A percentile compares a stretch with the other conserved stretches of the same genome.
phyloP scores from a whole-genome alignment of 225 moss, liverwort and hornwort species.

The Sphagnum tenellum region DNA sequence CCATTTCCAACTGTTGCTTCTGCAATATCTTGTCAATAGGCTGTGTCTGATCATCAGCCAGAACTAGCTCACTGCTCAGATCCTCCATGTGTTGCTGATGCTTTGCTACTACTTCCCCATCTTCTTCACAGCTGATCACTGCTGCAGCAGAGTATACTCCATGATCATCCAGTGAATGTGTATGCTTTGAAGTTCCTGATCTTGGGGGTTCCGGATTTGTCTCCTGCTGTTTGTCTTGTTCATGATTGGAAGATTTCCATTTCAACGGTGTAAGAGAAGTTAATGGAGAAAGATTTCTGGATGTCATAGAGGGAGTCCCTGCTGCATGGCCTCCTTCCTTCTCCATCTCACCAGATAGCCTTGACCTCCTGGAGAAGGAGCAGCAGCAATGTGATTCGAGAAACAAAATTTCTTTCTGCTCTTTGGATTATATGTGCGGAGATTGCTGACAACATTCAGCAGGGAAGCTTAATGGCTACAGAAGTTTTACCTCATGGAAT shows the following conservation, averaged over 20 bases:
- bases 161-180: background rate
- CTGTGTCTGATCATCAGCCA: conserved; percentile 13
- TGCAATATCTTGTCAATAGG: conserved; percentile 15
- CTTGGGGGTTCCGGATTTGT: conserved; percentile 6
- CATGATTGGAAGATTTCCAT: conserved; percentile 46
- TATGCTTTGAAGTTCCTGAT: conserved; percentile 5
- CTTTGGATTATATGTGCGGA: too few species aligned
- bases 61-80: conserved; percentile 1
- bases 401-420: too few species aligned
- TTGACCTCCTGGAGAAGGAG: conserved; percentile 29
- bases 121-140: background rate
- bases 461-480: too few species aligned
- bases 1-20: conserved; percentile 5
- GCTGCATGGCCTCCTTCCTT: conserved; percentile 8
- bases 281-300: conserved; percentile 37
- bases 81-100: too few species aligned
- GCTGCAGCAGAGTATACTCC: background rate
- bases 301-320: conserved; percentile 28
- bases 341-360: conserved; percentile 43
- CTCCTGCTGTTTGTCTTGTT: conserved; percentile 7
- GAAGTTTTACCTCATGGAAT: conserved; percentile 36
- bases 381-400: conserved; percentile 1
- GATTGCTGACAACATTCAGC: too few species aligned
- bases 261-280: conserved; percentile 38
- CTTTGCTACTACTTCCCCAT: too few species aligned